Evolutionary conservation across 306 rosid species (phyloP), one percentile per base, ranked within the genome.

Genomic region (Quillaja saponaria): DNA sequence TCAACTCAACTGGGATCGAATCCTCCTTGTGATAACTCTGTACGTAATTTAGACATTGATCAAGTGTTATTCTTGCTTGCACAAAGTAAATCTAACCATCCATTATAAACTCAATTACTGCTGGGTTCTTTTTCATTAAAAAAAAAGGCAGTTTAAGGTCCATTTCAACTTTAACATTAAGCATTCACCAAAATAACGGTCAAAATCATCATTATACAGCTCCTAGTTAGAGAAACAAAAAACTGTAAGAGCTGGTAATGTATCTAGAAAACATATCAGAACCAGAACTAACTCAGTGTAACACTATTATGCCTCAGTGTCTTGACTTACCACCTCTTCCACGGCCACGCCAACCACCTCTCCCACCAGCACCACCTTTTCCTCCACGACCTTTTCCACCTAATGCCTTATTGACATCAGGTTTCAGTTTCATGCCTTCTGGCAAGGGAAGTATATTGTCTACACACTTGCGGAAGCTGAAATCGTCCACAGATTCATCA

Each of bases 381-480:
- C 85, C 86, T 53, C 94, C 80, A 18, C 56, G 76, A 41, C 80
- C 77, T 73, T 63, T 87, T 35, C 87, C 81, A 6, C 82, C 80
- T 13, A 84, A 74, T 42, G 72, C 77, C 71, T 16, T 80, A 74
- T 85, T 81, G 18, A 61, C 88, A n/a, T 74, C 84, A 31, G 59
- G 16, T 55, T 74, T 76, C 55, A 69, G 13, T 50, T 78, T 86
- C 95, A 91, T 77, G 57, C 73, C 83, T 50, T 82, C 90, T 3
- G 97, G 97, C 81, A 91, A 68, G 40, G 95, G 91, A 60, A 80
- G 83, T 38, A 91, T 88, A 33, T 60, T 82, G 75, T 91, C 82
- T 38, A 88, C 91, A 34, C 96, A 91, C 80, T 88, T 91, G 28
- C 97, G 77, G 78, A 88, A 91, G 84, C 97, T 85, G 61, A 91